Conservation (phyloP, 257 asterid genomes). For the Salvia splendens region DNA sequence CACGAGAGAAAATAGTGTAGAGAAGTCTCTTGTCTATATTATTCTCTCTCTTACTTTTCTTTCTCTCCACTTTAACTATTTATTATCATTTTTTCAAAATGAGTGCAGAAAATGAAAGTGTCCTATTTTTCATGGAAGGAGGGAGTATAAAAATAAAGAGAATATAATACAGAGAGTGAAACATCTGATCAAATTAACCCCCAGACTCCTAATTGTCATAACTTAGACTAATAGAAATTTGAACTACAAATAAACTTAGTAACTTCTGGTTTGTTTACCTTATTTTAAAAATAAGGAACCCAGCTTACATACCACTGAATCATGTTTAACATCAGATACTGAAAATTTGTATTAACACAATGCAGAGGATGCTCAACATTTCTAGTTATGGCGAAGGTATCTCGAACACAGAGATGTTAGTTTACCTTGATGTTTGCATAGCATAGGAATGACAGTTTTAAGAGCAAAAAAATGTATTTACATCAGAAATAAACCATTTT, state of each 20-base stretch:
- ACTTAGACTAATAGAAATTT: background rate
- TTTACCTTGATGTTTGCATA: background rate
- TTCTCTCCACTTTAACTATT: too few species aligned
- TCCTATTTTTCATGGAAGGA: too few species aligned
- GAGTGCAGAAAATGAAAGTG: too few species aligned
- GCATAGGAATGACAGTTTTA: background rate
- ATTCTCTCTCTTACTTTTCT: too few species aligned
- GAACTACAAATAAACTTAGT: background rate
- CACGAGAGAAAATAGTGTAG: too few species aligned
- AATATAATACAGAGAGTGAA: background rate
- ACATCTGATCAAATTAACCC: background rate
- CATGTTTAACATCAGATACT: background rate
- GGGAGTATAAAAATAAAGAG: constrained; percentile 4
- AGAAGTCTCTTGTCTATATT: too few species aligned
- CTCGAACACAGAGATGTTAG: background rate
- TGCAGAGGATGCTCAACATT: constrained; percentile 4
- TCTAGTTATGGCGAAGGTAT: background rate
- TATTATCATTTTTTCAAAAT: too few species aligned
- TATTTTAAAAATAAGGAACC: background rate
- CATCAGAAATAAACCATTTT: background rate
- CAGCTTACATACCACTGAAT: background rate
- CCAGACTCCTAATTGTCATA: background rate
- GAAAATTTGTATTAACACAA: background rate
- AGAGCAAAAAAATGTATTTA: background rate
- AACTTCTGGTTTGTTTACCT: background rate